Evolutionary conservation across 345 rosid species (phyloP).

Genomic region (Excoecaria agallocha): DNA sequence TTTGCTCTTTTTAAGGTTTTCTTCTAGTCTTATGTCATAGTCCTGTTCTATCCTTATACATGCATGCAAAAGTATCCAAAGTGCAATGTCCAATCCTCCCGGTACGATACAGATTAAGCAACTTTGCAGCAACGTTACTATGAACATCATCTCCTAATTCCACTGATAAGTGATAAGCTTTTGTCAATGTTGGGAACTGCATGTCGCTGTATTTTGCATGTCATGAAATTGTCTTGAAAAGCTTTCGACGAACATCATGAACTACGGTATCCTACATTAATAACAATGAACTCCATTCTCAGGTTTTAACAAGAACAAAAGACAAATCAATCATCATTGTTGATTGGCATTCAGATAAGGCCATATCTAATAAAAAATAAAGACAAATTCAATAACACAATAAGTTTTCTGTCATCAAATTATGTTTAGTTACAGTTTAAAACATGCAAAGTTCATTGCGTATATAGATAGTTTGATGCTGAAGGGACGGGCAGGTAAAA

Average conservation of each 20-base stretch:
- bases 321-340: not conserved
- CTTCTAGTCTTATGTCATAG: not conserved
- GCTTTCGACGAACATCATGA: slow-evolving; percentile 47
- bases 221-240: slow-evolving; percentile 45
- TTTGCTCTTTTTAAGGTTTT: not conserved
- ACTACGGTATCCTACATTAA: slow-evolving; percentile 58
- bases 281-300: not conserved
- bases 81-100: slow-evolving; percentile 81
- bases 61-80: slow-evolving; percentile 34
- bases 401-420: not conserved
- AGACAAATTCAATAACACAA: no score
- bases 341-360: not conserved
- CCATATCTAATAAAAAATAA: not conserved
- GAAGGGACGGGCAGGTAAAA: not conserved
- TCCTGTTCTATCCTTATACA: not conserved
- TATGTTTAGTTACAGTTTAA: no score
- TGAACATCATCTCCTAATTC: slow-evolving; percentile 38
- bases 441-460: not conserved
- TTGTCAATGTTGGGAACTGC: slow-evolving; percentile 41
- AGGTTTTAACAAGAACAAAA: not conserved
- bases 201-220: slow-evolving; percentile 30
- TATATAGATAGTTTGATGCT: not conserved
- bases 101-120: slow-evolving; percentile 67
- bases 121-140: slow-evolving; percentile 48
- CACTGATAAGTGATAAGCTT: slow-evolving; percentile 36